phyloP scores from a whole-genome alignment of 352 stramenopile genomes.

The Globisporangium cystogenes region DNA sequence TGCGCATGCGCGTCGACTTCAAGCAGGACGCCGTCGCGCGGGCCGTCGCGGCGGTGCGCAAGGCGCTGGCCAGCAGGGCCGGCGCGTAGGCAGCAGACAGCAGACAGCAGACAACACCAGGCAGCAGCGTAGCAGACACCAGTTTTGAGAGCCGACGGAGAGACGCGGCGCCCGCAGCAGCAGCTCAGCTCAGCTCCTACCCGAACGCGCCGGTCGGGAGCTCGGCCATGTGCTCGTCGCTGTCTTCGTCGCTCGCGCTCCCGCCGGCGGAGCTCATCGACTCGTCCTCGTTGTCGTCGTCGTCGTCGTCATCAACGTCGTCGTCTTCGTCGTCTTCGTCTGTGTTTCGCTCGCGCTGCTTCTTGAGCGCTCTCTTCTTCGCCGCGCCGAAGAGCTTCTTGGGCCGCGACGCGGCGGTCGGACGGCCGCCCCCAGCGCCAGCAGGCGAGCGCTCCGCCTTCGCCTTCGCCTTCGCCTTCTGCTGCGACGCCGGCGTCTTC shows the following conservation, averaged over 20 bases:
- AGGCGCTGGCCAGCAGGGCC: conserved; percentile 2
- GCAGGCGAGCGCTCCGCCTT: neutral
- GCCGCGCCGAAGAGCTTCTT: conserved; percentile 13
- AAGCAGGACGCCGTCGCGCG: conserved; percentile 37
- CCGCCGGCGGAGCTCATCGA: conserved; percentile 29
- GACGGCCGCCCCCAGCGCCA: neutral
- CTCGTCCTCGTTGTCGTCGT: conserved; percentile 25
- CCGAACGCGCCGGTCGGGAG: conserved; percentile 56
- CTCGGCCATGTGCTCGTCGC: conserved; percentile 56
- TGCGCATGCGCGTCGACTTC: conserved; percentile 74
- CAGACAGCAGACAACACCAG: neutral
- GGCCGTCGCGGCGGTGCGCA: conserved; percentile 27
- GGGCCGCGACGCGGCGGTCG: neutral
- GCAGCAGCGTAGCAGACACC: no score
- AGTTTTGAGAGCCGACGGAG: no score
- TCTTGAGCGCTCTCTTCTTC: conserved; percentile 15
- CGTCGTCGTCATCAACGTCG: conserved; percentile 19
- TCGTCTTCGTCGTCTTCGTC: conserved; percentile 26
- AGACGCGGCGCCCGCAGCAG: no score
- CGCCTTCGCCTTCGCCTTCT: conserved; percentile 6
- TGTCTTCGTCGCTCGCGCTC: conserved; percentile 50
- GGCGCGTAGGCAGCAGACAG: neutral
- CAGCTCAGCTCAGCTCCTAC: conserved; percentile 10
- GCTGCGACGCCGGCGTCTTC: neutral
- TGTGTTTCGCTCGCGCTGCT: neutral